A percentile compares a stretch with the other conserved stretches of the same genome.
Evolutionary conservation across 495 filamentous ascomycete genomes (phyloP).

Genomic region (Chaetomium fimeti): DNA sequence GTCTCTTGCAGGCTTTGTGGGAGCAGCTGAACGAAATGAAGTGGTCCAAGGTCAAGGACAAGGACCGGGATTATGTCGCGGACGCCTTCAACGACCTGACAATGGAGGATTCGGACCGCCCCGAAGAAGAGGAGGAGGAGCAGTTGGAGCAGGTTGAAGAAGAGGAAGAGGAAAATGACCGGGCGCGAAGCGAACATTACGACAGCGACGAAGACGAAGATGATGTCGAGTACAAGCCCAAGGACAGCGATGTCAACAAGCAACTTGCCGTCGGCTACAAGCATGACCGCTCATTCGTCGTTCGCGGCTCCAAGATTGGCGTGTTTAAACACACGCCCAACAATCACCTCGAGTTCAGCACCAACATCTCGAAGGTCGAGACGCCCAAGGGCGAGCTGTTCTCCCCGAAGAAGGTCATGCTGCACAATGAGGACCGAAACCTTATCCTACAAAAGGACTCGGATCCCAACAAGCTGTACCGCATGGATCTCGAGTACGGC

Average conservation of each 20-base stretch:
- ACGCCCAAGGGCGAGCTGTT: slow-evolving; percentile 86
- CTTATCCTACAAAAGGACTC: slow-evolving; percentile 85
- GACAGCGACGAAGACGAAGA: slow-evolving; percentile 91
- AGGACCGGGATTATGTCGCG: slow-evolving; percentile 88
- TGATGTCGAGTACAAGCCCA: slow-evolving; percentile 66
- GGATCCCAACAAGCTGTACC: slow-evolving; percentile 89
- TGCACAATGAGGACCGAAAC: slow-evolving; percentile 87
- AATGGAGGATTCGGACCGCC: slow-evolving; percentile 72
- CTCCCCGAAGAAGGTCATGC: slow-evolving; percentile 96
- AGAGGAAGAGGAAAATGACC: slow-evolving; percentile 62
- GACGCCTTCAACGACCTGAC: slow-evolving; percentile 94
- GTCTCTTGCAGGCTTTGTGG: slow-evolving; percentile 92
- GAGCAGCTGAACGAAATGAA: slow-evolving; percentile 94
- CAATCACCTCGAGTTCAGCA: slow-evolving; percentile 94
- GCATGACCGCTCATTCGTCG: slow-evolving; percentile 93
- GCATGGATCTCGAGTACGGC: slow-evolving; percentile 96
- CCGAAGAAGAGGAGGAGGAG: slow-evolving; percentile 67
- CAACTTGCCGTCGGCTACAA: slow-evolving; percentile 98
- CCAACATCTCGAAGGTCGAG: slow-evolving; percentile 92
- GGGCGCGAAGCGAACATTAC: slow-evolving; percentile 62
- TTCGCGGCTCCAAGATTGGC: slow-evolving; percentile 94
- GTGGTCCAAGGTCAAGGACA: slow-evolving; percentile 88
- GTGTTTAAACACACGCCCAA: slow-evolving; percentile 96
- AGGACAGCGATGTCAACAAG: slow-evolving; percentile 87
- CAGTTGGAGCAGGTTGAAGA: slow-evolving; percentile 63